Evolutionary conservation across 352 stramenopile genomes (phyloP).

Genomic region (Phytophthora foliorum): DNA sequence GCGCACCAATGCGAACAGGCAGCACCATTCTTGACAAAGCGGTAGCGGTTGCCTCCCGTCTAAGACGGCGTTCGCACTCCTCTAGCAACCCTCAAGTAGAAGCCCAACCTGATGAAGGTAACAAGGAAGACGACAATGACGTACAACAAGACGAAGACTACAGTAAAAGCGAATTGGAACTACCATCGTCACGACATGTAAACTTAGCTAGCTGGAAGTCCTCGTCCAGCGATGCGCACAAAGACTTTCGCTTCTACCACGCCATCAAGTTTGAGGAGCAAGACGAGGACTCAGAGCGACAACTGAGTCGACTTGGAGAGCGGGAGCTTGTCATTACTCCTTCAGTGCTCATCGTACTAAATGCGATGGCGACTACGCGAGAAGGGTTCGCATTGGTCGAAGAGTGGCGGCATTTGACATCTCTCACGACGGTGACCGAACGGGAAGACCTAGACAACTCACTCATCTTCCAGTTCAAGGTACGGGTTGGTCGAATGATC

Average conservation of each 20-base stretch:
- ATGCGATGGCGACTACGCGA: slow-evolving; percentile 49
- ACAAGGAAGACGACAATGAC: slow-evolving; percentile 24
- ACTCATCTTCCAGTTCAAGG: slow-evolving; percentile 82
- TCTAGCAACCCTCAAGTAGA: slow-evolving; percentile 43
- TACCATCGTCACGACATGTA: slow-evolving; percentile 37
- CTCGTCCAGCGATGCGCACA: slow-evolving; percentile 37
- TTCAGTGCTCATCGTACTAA: slow-evolving; percentile 56
- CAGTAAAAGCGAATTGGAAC: slow-evolving; percentile 20
- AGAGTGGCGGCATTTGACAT: slow-evolving; percentile 59
- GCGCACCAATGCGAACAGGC: slow-evolving; percentile 56
- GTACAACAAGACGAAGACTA: slow-evolving; percentile 20
- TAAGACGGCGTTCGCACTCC: slow-evolving; percentile 47
- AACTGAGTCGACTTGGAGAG: slow-evolving; percentile 53
- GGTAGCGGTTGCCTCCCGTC: slow-evolving; percentile 66
- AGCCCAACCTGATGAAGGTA: slow-evolving; percentile 22
- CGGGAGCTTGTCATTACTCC: slow-evolving; percentile 79
- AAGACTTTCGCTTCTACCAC: slow-evolving; percentile 62
- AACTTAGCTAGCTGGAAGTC: slow-evolving; percentile 63
- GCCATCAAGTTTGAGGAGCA: slow-evolving; percentile 49
- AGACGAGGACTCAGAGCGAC: slow-evolving; percentile 22
- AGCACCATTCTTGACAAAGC: slow-evolving; percentile 81
- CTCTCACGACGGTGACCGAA: slow-evolving; percentile 66
- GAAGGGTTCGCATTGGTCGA: slow-evolving; percentile 70
- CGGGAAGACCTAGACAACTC: slow-evolving; percentile 68
- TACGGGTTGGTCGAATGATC: slow-evolving; percentile 29